Evolutionary conservation across 495 filamentous ascomycete species (phyloP), one percentile per base, ranked within the genome.

Genomic region (Neurospora tetraspora): DNA sequence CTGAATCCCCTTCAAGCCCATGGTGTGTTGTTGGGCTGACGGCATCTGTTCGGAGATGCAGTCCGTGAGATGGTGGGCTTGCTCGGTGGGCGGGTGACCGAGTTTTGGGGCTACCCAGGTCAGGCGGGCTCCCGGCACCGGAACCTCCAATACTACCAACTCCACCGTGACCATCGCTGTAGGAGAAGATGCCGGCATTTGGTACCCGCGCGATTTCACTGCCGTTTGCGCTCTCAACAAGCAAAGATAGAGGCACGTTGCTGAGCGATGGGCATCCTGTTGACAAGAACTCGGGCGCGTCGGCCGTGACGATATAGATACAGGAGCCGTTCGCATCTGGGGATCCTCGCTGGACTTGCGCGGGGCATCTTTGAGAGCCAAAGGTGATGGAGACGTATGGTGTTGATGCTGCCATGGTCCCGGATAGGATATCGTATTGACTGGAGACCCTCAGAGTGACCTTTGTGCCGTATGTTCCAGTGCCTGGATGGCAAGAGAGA

Each of bases 141-240:
- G 78, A 70, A 72, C 76, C 77, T 65, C 77, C 78, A 37, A 73
- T 72, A 4, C 73, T 79, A 38, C 83, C 84, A 43, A 80, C 73
- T 37, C 76, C 79, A 70, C 76, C 78, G n/a, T 77, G 76, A 31
- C 71, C 76, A 71, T 82, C 79, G 65, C 81, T 78, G 77, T 96
- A 99, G 4, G 89, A 90, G 79, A 96, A 98, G 18, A 85, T 83
- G 74, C 93, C 94, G 39, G 93, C 88, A 71, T 93, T 89, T 16
- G 91, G 82, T 12, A 73, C 77, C 4, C 88, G 86, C 9, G 87
- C 85, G 23, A 91, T 78, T 71, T 86, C 83, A 71, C 88, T 86
- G 8, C 91, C 91, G 65, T 86, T 85, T 34, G 89, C 85, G 59
- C 86, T 87, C 72, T 95, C 91, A 77, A 96, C 87, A 16, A 89